Base-by-base conservation (phyloP, 768 basidiomycete species). In the Auricularia cornea region DNA sequence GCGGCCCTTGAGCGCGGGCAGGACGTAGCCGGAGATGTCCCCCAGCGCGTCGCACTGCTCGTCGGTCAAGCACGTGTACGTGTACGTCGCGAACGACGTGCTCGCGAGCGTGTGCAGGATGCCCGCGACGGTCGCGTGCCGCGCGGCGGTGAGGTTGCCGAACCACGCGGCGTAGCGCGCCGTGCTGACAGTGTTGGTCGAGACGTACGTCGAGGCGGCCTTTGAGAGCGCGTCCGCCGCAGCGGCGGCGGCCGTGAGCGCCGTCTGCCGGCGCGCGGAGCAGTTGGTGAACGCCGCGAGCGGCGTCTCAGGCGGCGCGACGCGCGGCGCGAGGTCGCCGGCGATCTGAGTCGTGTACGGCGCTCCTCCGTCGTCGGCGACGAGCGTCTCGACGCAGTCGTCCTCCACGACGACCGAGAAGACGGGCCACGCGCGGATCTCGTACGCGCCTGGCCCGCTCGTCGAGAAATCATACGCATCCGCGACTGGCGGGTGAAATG, bases 151-250 rank as follows among this genome's bases (percentile, higher is more conserved):
- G 71, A 77, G 79, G 33, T 78, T 67, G 32, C 82, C 82, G 69
- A 83, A 83, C 81, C 82, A 83, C 33, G 80, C 80, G 18, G 71
- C 76, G 65, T 75, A 83, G 59, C 81, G 78, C 11, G 77, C 59
- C 0, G 79, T 75, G 10, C 73, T 63, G 11, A 75, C 66, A 28
- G 75, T 75, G 67, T 77, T 69, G n/a, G 71, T 64, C 32, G 67
- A 66, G 52, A 76, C 68, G 68, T 77, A 79, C 51, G 51, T 28
- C 20, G 51, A 10, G 10, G 51, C 51, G 63, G 67, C 28, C 12
- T 10, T 52, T n/a, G 20, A 10, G 12, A n/a, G 28, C 51, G 51
- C 20, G n/a, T n/a, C n/a, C 12, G 51, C 51, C 10, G 51, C 20
- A 20, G 77, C 67, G 6, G 77, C 77, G n/a, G 81, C 80, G 8